Evolutionary conservation across 2,329 filamentous ascomycete genomes (phyloP).

Genomic region (Lachnellula hyalina): DNA sequence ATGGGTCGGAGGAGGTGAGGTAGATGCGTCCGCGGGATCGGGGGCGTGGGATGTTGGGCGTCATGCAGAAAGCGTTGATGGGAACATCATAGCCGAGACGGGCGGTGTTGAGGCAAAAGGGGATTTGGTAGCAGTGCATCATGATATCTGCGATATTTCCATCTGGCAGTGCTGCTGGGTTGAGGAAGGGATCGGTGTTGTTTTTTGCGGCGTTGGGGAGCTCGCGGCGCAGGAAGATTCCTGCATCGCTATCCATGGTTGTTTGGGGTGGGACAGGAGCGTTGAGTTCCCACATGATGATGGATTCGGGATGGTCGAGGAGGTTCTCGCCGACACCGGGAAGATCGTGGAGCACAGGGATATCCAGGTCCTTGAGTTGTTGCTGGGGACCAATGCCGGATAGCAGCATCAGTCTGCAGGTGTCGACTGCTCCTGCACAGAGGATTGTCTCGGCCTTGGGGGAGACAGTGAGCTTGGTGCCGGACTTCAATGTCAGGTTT

Average conservation of each 20-base stretch:
- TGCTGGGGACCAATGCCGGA: conserved; percentile 34
- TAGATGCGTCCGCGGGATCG: conserved; percentile 56
- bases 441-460: conserved; percentile 65
- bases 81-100: conserved; percentile 62
- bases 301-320: conserved; percentile 32
- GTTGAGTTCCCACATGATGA: conserved; percentile 47
- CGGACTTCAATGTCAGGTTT: conserved; percentile 55
- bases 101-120: conserved; percentile 80
- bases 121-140: conserved; percentile 98
- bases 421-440: conserved; percentile 35
- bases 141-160: conserved; percentile 79
- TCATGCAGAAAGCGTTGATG: conserved; percentile 48
- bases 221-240: conserved; percentile 72
- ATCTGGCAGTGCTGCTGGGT: conserved; percentile 46
- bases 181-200: conserved; percentile 39
- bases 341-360: conserved; percentile 29
- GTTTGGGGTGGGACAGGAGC: conserved; percentile 35
- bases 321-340: conserved; percentile 34
- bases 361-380: conserved; percentile 30
- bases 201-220: conserved; percentile 54
- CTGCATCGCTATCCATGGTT: conserved; percentile 47
- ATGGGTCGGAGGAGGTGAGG: conserved; percentile 41
- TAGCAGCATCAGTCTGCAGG: conserved; percentile 35
- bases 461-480: conserved; percentile 49
- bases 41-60: conserved; percentile 55